Conservation (phyloP, 78 protist species). For the Guillardia theta region DNA sequence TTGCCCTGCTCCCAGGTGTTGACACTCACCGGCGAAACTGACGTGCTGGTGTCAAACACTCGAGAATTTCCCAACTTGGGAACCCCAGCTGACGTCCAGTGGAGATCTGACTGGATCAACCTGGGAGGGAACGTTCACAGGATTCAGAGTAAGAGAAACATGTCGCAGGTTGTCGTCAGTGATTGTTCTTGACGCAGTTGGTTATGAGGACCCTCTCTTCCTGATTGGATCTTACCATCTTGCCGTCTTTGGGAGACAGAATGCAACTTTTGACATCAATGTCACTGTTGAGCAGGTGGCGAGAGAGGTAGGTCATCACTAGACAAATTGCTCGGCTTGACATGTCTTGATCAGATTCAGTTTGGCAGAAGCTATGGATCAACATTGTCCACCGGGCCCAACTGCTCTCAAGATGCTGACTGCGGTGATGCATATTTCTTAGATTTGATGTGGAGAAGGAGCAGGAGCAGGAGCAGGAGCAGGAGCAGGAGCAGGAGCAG, state of each 20-base stretch:
- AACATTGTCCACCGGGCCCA: no score
- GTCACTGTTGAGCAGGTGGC: background rate
- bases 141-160: background rate
- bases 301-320: background rate
- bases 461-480: no score
- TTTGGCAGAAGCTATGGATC: no score
- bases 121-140: background rate
- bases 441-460: no score
- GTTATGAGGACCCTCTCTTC: background rate
- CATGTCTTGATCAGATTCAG: no score
- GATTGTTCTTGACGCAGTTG: background rate
- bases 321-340: no score
- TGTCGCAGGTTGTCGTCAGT: background rate
- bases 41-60: background rate
- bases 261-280: background rate
- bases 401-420: no score
- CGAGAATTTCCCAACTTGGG: background rate
- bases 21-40: background rate
- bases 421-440: no score
- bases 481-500: no score
- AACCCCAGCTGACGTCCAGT: background rate
- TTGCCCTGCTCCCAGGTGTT: background rate
- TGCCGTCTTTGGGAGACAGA: background rate
- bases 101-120: background rate
- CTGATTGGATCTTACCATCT: background rate